Conservation (phyloP, 1,139 yeast genomes). For the Nematodospora anomalae region DNA sequence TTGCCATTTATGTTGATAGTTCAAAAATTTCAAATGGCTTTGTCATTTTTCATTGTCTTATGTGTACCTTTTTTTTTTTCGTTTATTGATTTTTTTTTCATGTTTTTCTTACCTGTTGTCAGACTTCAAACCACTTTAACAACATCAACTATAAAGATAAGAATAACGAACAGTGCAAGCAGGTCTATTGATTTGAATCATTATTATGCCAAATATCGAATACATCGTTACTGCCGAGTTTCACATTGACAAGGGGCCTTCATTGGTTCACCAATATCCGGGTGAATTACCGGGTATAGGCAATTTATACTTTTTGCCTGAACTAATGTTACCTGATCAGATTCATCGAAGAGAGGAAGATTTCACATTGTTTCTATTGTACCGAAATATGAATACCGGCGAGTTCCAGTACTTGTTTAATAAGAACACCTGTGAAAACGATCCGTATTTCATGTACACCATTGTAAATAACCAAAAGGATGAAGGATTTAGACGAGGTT, state of each 20-base stretch:
- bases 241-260: slow-evolving; percentile 57
- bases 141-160: neutral
- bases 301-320: slow-evolving; percentile 47
- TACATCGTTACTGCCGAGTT: slow-evolving; percentile 57
- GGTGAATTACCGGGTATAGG: slow-evolving; percentile 42
- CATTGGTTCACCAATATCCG: slow-evolving; percentile 51
- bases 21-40: too few species aligned
- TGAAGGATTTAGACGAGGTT: slow-evolving; percentile 51
- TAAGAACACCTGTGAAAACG: slow-evolving; percentile 30
- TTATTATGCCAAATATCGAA: slow-evolving; percentile 34
- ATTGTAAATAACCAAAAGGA: slow-evolving; percentile 54
- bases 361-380: slow-evolving; percentile 57
- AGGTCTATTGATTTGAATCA: too few species aligned
- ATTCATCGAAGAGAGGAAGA: slow-evolving; percentile 61
- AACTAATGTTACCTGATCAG: slow-evolving; percentile 64
- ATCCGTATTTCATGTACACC: slow-evolving; percentile 55
- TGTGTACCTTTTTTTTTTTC: too few species aligned
- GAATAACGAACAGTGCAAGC: too few species aligned
- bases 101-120: too few species aligned
- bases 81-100: too few species aligned
- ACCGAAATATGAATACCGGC: slow-evolving; percentile 38
- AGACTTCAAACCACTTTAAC: neutral
- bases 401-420: slow-evolving; percentile 43
- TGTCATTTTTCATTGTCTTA: too few species aligned
- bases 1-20: too few species aligned